Base-by-base conservation (phyloP, 2,329 filamentous ascomycete species). In the Colletotrichum scovillei region DNA sequence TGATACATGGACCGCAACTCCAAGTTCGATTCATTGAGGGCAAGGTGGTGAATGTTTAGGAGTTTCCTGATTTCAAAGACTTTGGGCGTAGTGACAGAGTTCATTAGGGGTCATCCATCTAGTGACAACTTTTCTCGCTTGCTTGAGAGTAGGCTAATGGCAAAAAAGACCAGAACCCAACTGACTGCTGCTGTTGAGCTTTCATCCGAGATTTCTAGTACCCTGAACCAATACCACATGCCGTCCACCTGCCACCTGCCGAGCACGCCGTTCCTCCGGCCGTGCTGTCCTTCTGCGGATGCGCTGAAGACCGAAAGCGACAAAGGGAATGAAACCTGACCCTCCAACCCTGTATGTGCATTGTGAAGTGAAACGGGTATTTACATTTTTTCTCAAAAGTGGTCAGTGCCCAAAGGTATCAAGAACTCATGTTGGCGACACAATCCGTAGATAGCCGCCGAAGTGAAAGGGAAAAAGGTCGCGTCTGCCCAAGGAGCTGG, bases 391-490 rank as follows among this genome's bases (percentile, higher is more conserved):
- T 70, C 67, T 70, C 35, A 66, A 56, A 73, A 28, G 59, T 60
- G 67, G 56, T 35, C 67, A 56, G 63, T 56, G 46, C 67, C 71
- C 56, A 70, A 69, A 73, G 71, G 71, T 73, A 73, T 73, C 71
- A 59, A 73, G 71, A 73, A 56, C 32, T 70, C 67, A 35, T 53
- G 49, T 46, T 62, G 32, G 60, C 56, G 60, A 70, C 71, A 42
- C 5, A 49, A 30, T 62, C 35, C 67, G 46, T 70, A 57, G 24
- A 66, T 73, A 42, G 71, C 35, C 22, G 62, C 53, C 22, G 56
- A 16, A 42, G 22, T 14, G 46, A 57, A 63, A 57, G 24, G 14
- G 38, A 57, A 30, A 30, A 55, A 32, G 30, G 56, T 58, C 56
- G 71, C 67, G 55, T 70, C 70, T 52, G 67, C 55, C 71, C 62